These are phyloP conservation scores for Ceratobasidium sp. DNA, from an alignment of 1,284 basidiomycete genomes.

Conservation along the genomic window DNA sequence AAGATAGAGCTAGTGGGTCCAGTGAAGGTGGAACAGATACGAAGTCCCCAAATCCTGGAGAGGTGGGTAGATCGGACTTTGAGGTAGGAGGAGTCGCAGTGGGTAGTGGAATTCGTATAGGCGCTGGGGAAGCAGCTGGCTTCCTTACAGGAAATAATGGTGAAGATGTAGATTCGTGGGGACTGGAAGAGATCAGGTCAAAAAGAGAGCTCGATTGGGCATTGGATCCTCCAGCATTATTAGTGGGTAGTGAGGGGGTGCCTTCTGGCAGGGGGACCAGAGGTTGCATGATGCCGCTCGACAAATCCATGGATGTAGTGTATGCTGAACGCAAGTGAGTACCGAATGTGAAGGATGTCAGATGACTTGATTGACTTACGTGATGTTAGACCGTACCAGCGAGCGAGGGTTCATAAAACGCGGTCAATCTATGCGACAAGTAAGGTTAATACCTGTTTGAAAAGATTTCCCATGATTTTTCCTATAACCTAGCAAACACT, in stretches of 20 bases:
- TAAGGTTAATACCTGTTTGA: no score
- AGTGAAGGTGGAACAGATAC: slow-evolving; percentile 69
- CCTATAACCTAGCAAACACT: no score
- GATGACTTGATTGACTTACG: no score
- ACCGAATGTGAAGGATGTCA: neutral
- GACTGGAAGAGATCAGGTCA: slow-evolving; percentile 29
- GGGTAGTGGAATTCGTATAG: neutral
- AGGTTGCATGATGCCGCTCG: slow-evolving; percentile 1
- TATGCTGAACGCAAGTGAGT: neutral
- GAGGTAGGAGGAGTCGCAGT: neutral
- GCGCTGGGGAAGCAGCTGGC: slow-evolving; percentile 2
- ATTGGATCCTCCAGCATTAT: neutral
- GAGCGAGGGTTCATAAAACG: no score
- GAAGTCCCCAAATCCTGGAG: slow-evolving; percentile 71
- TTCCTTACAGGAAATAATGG: slow-evolving; percentile 18
- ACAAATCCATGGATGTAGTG: slow-evolving; percentile 2
- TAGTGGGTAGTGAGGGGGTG: neutral
- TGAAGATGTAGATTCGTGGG: slow-evolving; percentile 21
- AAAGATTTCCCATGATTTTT: no score
- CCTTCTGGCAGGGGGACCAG: slow-evolving; percentile 16
- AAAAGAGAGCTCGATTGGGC: slow-evolving; percentile 20
- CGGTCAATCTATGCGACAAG: no score
- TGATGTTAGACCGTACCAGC: no score
- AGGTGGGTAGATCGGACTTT: neutral
- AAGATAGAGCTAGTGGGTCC: slow-evolving; percentile 61